Conservation (phyloP, 2,329 filamentous ascomycete species). For the Paracorniculantispora psalliotae region DNA sequence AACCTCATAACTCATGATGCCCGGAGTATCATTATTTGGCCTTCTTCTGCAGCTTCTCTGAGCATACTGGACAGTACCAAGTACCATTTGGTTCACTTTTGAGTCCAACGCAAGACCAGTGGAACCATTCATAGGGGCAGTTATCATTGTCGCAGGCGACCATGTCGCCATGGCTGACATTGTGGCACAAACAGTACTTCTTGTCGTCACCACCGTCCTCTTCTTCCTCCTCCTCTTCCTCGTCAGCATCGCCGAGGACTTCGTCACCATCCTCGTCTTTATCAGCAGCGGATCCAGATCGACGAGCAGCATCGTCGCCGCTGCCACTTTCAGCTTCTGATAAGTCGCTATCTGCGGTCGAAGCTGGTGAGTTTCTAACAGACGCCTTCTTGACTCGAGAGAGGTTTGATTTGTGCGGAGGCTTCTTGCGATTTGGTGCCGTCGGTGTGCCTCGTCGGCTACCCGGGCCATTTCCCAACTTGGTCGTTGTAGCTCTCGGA, state of each 20-base stretch:
- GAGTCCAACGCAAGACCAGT: constrained; percentile 69
- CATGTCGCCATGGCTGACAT: constrained; percentile 83
- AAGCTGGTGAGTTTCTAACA: constrained; percentile 57
- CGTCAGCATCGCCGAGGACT: constrained; percentile 49
- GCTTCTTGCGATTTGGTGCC: constrained; percentile 42
- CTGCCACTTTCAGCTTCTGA: constrained; percentile 57
- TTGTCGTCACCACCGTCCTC: constrained; percentile 72
- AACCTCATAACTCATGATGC: neutral
- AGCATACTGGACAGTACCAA: constrained; percentile 63
- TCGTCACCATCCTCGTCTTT: constrained; percentile 47
- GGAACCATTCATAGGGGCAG: constrained; percentile 82
- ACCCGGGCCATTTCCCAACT: constrained; percentile 34
- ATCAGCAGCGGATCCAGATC: constrained; percentile 29
- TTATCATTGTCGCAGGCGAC: constrained; percentile 81
- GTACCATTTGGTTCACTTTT: constrained; percentile 63
- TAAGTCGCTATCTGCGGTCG: constrained; percentile 59
- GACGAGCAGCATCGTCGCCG: constrained; percentile 39
- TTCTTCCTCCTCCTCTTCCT: constrained; percentile 61
- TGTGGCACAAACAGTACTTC: constrained; percentile 80
- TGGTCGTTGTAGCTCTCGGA: constrained; percentile 46
- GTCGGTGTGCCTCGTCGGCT: constrained; percentile 47
- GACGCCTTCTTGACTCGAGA: constrained; percentile 57
- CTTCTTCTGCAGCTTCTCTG: constrained; percentile 46
- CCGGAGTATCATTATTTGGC: neutral
- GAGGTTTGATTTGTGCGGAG: constrained; percentile 53